Evolutionary conservation across 164 flowering plant species (phyloP).

Genomic region (Tetracentron sinense): DNA sequence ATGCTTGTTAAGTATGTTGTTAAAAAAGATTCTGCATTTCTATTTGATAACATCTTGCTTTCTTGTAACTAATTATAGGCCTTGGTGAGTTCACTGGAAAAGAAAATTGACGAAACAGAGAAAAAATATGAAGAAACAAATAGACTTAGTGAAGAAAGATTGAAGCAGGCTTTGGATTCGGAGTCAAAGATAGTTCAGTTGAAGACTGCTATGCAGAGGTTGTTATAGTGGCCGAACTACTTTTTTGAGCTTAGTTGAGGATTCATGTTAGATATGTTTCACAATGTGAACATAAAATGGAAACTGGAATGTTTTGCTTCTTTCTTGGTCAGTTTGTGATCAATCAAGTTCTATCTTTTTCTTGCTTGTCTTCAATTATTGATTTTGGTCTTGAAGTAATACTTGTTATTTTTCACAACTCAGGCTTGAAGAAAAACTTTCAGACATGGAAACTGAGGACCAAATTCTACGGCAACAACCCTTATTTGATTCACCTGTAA

Average conservation of each 20-base stretch:
- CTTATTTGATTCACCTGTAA: slow-evolving; percentile 46
- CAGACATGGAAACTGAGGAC: slow-evolving; percentile 74
- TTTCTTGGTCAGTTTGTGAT: too few species aligned
- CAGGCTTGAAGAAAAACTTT: slow-evolving; percentile 84
- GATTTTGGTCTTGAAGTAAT: not conserved
- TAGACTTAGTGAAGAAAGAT: slow-evolving; percentile 82
- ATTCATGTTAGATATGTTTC: not conserved
- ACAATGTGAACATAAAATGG: not conserved
- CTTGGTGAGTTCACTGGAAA: slow-evolving; percentile 72
- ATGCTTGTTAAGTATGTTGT: not conserved
- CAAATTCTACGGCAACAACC: slow-evolving; percentile 72
- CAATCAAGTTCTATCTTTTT: not conserved
- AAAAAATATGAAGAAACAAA: slow-evolving; percentile 74
- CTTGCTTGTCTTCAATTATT: not conserved
- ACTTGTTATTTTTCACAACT: slow-evolving; percentile 10
- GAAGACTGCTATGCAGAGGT: slow-evolving; percentile 88
- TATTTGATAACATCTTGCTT: slow-evolving; percentile 3
- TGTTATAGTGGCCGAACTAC: slow-evolving; percentile 1
- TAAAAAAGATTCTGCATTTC: not conserved
- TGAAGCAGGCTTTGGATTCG: slow-evolving; percentile 85
- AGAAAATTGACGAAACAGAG: slow-evolving; percentile 88
- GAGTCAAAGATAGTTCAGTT: slow-evolving; percentile 73
- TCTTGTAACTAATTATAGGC: slow-evolving; percentile 33
- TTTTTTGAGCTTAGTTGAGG: not conserved
- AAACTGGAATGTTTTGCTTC: not conserved